Evolutionary conservation across 2,329 filamentous ascomycete species (phyloP).

Genomic region (Fusarium acutatum): DNA sequence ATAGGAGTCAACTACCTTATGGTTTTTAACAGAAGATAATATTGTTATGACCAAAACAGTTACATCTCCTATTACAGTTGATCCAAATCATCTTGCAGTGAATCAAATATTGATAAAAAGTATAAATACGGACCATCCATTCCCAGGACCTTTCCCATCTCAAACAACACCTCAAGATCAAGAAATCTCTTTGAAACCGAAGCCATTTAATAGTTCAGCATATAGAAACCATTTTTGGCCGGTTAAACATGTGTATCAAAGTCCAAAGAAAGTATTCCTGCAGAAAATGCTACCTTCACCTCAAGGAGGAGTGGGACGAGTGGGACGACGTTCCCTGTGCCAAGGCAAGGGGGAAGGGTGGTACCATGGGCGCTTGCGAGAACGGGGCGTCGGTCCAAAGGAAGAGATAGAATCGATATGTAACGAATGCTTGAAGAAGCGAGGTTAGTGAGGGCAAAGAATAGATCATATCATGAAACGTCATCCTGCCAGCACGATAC

Average conservation of each 20-base stretch:
- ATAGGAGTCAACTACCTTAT: too few relatives aligned
- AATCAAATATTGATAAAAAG: not conserved
- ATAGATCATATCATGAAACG: not conserved
- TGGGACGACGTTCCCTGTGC: not conserved
- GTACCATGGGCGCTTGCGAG: not conserved
- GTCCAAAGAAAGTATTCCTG: not conserved
- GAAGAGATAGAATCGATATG: not conserved
- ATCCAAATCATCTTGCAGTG: not conserved
- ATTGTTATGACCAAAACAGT: too few relatives aligned
- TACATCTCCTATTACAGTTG: too few relatives aligned
- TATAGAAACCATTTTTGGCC: not conserved
- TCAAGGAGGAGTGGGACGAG: not conserved
- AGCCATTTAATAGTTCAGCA: fast-evolving
- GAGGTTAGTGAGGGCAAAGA: too few relatives aligned
- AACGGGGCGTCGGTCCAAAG: not conserved
- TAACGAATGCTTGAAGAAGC: not conserved
- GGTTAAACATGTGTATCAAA: not conserved
- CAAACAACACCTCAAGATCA: not conserved
- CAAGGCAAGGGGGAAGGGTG: not conserved
- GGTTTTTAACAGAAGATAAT: too few relatives aligned
- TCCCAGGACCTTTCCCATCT: too few relatives aligned
- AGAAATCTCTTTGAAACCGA: too few relatives aligned
- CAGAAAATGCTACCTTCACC: not conserved
- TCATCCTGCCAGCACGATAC: not conserved
- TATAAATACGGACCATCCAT: not conserved